Evolutionary conservation across 257 asterid genomes (phyloP).

Genomic region (Solanum chilense): DNA sequence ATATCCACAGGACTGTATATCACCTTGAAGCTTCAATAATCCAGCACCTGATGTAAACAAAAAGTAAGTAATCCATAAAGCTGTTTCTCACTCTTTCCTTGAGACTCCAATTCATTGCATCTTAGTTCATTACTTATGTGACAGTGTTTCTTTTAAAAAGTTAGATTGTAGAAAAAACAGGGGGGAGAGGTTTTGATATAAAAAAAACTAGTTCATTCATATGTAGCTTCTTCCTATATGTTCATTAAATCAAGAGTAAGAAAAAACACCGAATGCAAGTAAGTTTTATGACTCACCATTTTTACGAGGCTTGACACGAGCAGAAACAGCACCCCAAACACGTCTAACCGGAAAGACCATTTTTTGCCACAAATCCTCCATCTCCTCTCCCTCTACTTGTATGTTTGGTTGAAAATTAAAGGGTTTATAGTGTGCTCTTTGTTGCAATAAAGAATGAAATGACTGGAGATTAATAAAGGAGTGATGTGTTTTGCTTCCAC

Average conservation of each 20-base stretch:
- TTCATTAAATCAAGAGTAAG: background rate
- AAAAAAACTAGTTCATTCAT: background rate
- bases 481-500: background rate
- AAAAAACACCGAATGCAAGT: background rate
- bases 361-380: constrained; percentile 65
- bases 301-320: constrained; percentile 51
- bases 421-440: background rate
- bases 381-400: constrained; percentile 12
- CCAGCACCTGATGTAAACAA: constrained; percentile 42
- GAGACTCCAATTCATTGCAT: background rate
- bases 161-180: background rate
- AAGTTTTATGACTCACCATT: constrained; percentile 29
- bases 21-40: constrained; percentile 74
- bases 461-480: background rate
- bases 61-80: background rate
- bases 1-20: constrained; percentile 87
- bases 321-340: constrained; percentile 52
- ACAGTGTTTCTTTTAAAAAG: background rate
- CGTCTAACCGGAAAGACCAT: constrained; percentile 66
- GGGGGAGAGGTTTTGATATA: background rate
- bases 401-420: background rate
- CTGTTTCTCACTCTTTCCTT: background rate
- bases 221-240: background rate
- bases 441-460: background rate
- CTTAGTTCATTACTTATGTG: background rate